These are phyloP conservation scores for Monilinia laxa DNA, from an alignment of 2,329 filamentous ascomycete genomes.

Conservation along the genomic window DNA sequence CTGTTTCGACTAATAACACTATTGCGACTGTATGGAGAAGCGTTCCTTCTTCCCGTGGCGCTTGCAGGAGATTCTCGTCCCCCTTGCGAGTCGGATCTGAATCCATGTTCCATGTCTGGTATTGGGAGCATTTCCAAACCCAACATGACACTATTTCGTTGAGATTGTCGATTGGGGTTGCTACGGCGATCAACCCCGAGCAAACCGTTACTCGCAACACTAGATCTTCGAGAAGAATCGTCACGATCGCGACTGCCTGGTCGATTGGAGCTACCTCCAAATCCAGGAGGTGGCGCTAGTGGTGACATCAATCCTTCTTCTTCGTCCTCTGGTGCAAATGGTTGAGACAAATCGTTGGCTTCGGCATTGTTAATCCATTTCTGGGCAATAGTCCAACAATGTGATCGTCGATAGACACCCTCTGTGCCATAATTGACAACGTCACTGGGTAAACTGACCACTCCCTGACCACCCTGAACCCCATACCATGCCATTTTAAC, in stretches of 20 bases:
- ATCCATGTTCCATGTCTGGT: constrained; percentile 24
- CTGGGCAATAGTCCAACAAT: constrained; percentile 66
- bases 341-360: not conserved
- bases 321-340: not conserved
- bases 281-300: constrained; percentile 36
- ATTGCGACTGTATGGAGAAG: constrained; percentile 16
- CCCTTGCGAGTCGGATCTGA: constrained; percentile 7
- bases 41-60: constrained; percentile 7
- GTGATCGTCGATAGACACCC: constrained; percentile 65
- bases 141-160: constrained; percentile 36
- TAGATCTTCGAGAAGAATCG: constrained; percentile 21
- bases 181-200: constrained; percentile 8
- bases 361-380: constrained; percentile 48
- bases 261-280: constrained; percentile 31
- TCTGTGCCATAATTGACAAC: constrained; percentile 63
- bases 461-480: constrained; percentile 63
- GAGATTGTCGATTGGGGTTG: constrained; percentile 22
- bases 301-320: constrained; percentile 27
- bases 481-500: constrained; percentile 73
- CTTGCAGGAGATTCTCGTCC: constrained; percentile 12
- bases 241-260: constrained; percentile 27
- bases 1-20: constrained; percentile 4
- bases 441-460: constrained; percentile 62
- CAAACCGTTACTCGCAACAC: constrained; percentile 16
- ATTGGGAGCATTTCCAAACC: constrained; percentile 38